These are phyloP conservation scores for Malus hybrid DNA, from an alignment of 331 rosid species.

Conservation along the genomic window DNA sequence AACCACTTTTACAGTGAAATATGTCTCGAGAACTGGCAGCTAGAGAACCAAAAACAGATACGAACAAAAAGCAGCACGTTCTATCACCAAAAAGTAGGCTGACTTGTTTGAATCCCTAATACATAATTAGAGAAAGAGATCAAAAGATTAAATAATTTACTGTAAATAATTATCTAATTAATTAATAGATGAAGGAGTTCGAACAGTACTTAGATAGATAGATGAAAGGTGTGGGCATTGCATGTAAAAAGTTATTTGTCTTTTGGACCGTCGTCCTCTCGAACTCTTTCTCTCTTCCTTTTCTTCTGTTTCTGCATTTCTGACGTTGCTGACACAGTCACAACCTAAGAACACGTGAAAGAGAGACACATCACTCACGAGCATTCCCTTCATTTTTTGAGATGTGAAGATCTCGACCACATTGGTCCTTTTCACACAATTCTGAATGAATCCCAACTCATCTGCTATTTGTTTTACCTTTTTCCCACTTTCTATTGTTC, in stretches of 20 bases:
- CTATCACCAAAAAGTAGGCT: not conserved
- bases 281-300: not conserved
- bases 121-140: not conserved
- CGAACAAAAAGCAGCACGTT: slow-evolving; percentile 12
- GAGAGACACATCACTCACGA: slow-evolving; percentile 2
- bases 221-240: not conserved
- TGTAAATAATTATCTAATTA: not conserved
- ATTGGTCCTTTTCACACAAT: slow-evolving; percentile 18
- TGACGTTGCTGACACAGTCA: not conserved
- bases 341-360: slow-evolving; percentile 32
- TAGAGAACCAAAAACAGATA: not conserved
- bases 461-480: not conserved
- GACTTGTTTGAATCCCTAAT: not conserved
- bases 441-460: not conserved
- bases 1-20: no score
- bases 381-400: not conserved
- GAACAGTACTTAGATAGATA: not conserved
- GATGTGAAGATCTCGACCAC: slow-evolving; percentile 9
- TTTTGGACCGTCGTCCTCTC: slow-evolving; percentile 3
- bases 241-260: slow-evolving; percentile 12
- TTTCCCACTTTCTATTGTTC: not conserved
- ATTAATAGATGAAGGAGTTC: not conserved
- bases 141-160: not conserved
- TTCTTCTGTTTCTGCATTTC: not conserved
- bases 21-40: not conserved